A percentile compares a stretch with the other conserved stretches of the same genome.
These are phyloP conservation scores for Nothopassalora personata DNA, from an alignment of 2,329 filamentous ascomycete species.

Conservation along the genomic window DNA sequence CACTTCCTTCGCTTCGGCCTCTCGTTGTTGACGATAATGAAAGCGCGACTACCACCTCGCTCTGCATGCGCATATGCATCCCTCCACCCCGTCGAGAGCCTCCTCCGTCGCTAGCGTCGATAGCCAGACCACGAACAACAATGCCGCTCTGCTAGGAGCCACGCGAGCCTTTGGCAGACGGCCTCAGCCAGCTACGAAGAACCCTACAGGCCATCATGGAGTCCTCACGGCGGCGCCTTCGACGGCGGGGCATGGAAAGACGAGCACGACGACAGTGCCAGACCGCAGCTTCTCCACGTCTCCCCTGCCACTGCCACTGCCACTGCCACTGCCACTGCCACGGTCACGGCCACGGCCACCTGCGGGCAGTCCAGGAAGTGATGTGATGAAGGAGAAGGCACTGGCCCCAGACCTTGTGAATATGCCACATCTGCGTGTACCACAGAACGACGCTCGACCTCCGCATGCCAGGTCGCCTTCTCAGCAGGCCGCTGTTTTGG, in stretches of 20 bases:
- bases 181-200: slow-evolving; percentile 10
- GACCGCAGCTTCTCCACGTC: slow-evolving; percentile 17
- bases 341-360: background rate
- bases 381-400: slow-evolving; percentile 3
- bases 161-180: slow-evolving; percentile 45
- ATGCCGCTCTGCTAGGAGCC: slow-evolving; percentile 48
- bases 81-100: slow-evolving; percentile 19
- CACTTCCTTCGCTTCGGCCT: background rate
- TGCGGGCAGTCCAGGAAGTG: background rate
- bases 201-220: slow-evolving; percentile 9
- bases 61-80: slow-evolving; percentile 24
- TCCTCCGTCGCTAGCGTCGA: slow-evolving; percentile 22
- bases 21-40: background rate
- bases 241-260: slow-evolving; percentile 29
- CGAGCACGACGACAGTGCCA: slow-evolving; percentile 4
- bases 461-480: slow-evolving; percentile 22
- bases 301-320: slow-evolving; percentile 11
- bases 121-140: slow-evolving; percentile 17
- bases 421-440: slow-evolving; percentile 6
- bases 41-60: slow-evolving; percentile 34
- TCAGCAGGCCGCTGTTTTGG: slow-evolving; percentile 27
- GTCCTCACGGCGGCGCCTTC: slow-evolving; percentile 35
- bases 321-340: slow-evolving; percentile 7
- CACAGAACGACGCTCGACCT: slow-evolving; percentile 3
- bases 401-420: slow-evolving; percentile 3